Percentiles rank a stretch among this genome's conserved stretches.
Conservation (phyloP, 2,329 filamentous ascomycete genomes). For the Alternaria ethzedia region DNA sequence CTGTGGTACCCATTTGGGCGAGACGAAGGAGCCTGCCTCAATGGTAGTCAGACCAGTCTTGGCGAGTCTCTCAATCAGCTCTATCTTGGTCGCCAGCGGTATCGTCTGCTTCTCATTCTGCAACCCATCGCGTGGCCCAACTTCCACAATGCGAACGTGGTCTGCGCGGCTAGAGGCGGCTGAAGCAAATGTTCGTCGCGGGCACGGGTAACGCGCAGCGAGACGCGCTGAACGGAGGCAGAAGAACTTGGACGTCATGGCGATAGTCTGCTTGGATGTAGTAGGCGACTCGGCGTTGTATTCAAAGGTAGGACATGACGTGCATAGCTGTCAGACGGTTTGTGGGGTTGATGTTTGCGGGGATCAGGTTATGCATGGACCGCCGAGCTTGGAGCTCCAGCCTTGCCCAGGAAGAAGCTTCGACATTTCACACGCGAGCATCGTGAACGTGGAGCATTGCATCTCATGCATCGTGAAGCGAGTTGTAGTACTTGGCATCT, state of each 20-base stretch:
- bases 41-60: slow-evolving; percentile 74
- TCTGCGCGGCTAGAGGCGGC: slow-evolving; percentile 46
- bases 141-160: slow-evolving; percentile 73
- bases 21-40: slow-evolving; percentile 82
- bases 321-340: slow-evolving; percentile 10
- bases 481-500: not conserved
- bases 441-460: not conserved
- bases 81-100: slow-evolving; percentile 74
- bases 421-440: not conserved
- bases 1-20: slow-evolving; percentile 85
- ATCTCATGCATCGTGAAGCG: not conserved
- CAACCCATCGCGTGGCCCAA: slow-evolving; percentile 83
- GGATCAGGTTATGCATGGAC: slow-evolving; percentile 19
- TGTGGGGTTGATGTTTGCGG: slow-evolving; percentile 24
- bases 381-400: slow-evolving; percentile 2
- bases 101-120: slow-evolving; percentile 82
- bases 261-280: not conserved
- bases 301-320: slow-evolving; percentile 11
- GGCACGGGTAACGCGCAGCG: slow-evolving; percentile 42
- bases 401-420: not conserved
- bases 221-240: slow-evolving; percentile 44
- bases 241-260: slow-evolving; percentile 41
- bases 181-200: slow-evolving; percentile 39
- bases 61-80: slow-evolving; percentile 73
- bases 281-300: not conserved